Evolutionary conservation across 2,329 filamentous ascomycete genomes (phyloP).

Genomic region (Ophiocordyceps unilateralis): DNA sequence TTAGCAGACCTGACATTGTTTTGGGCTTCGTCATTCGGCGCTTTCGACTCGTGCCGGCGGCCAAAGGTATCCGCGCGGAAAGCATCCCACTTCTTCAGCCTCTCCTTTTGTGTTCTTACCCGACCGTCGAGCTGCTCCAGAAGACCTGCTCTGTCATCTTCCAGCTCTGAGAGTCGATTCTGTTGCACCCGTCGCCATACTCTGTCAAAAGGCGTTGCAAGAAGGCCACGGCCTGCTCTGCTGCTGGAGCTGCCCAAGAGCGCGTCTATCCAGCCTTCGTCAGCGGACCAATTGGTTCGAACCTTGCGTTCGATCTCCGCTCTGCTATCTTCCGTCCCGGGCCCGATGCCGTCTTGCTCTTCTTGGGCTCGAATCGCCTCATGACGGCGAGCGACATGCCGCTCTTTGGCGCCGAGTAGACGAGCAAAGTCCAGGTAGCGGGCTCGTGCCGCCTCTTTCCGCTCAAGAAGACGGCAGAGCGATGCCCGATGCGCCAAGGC

Average conservation of each 20-base stretch:
- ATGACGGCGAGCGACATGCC: slow-evolving; percentile 34
- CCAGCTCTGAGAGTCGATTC: slow-evolving; percentile 38
- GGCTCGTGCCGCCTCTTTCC: slow-evolving; percentile 40
- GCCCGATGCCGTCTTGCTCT: slow-evolving; percentile 6
- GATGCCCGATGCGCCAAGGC: slow-evolving; percentile 57
- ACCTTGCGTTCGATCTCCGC: slow-evolving; percentile 40
- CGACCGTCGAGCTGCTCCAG: slow-evolving; percentile 56
- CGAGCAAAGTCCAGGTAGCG: slow-evolving; percentile 47
- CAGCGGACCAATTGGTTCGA: slow-evolving; percentile 62
- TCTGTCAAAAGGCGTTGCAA: slow-evolving; percentile 49
- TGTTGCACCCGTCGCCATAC: slow-evolving; percentile 54
- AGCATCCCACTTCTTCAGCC: slow-evolving; percentile 57
- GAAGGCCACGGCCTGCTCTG: slow-evolving; percentile 30
- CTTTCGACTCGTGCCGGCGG: slow-evolving; percentile 7
- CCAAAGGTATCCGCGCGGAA: slow-evolving; percentile 37
- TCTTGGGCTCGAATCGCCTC: slow-evolving; percentile 24
- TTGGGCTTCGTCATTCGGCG: slow-evolving; percentile 7
- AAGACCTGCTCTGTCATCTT: slow-evolving; percentile 32
- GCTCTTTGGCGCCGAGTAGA: slow-evolving; percentile 45
- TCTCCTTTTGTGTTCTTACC: slow-evolving; percentile 46
- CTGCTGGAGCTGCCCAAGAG: slow-evolving; percentile 46
- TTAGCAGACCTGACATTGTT: slow-evolving; percentile 10
- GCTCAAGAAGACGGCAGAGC: slow-evolving; percentile 38
- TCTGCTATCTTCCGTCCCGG: slow-evolving; percentile 24
- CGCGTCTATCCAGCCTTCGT: slow-evolving; percentile 54